Evolutionary conservation across 2,329 filamentous ascomycete genomes (phyloP), one percentile per base, ranked within the genome.

Genomic region (Piedraia hortae): DNA sequence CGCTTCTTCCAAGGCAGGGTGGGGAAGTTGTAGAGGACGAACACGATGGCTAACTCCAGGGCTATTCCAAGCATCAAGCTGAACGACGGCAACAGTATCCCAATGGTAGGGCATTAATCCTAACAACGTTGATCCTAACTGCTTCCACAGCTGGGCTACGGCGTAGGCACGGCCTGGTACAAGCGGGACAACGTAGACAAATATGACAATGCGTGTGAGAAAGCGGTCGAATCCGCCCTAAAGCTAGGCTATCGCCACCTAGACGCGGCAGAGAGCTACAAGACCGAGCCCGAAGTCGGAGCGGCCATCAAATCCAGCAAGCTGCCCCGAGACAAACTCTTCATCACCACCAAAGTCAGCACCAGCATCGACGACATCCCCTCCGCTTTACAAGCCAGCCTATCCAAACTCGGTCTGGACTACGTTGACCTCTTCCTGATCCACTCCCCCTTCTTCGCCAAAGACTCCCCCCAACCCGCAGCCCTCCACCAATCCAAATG

Each of bases 61-160:
- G 47, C 46, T 2, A 68, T 58, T 17, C 65, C 65, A 2, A 50
- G 44, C 24, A 43, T 77, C 24, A 72, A 68, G 47, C 53, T 80
- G 25, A 74, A 72, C 33, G 68, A 80, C 48, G 71, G 69, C 28
- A 60, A 62, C 28, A 56, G 62, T 26, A 72, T 80, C 23, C 72
- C 72, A 6, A 56, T 71, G 52, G 63, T 68, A 46, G 29, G 50
- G 18, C 9, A n/a, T 15, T 14, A 10, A n/a, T 7, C 14, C 23
- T 19, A 12, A 13, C 7, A 11, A 13, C 2, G 11, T 9, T 4
- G 21, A 14, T 21, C 21, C 19, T 29, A 21, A 29, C 16, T 3
- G 6, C 14, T 8, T 19, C 18, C 18, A 12, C n/a, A 70, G 64
- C 48, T 78, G 10, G 65, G 54, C 18, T 78, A 72, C 34, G 72